Base-by-base conservation (phyloP, 2,329 filamentous ascomycete species). In the Exophiala xenobiotica region DNA sequence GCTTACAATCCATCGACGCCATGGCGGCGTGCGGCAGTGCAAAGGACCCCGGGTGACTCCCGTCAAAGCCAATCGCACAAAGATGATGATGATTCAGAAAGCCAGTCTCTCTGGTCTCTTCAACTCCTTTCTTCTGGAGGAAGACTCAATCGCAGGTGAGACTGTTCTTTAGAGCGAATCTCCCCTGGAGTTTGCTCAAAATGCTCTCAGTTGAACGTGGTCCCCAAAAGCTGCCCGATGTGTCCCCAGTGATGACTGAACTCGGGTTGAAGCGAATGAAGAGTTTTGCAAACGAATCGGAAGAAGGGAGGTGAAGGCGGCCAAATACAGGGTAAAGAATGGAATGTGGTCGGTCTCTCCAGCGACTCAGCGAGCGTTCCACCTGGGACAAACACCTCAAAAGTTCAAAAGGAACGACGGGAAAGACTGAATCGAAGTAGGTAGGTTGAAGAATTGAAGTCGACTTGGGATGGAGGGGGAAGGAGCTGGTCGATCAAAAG, bases 281-380 rank as follows among this genome's bases (percentile, higher is more conserved):
- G 45, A 18, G 37, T n/a, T 49, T 40, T 39, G 47, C 41, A 31
- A 37, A 40, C n/a, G 39, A 31, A 37, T 27, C 6, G 29, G 29
- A 29, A 51, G 24, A 20, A 19, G 22, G 29, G 44, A 35, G 31
- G 3, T 35, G 31, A 14, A 35, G 18, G 31, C 3, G n/a, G 31
- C 49, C 45, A 38, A 51, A 52, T 54, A 29, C 43, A 54, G 53
- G 46, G 33, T 18, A 56, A 56, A 45, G 56, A 56, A 56, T 59
- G 50, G 53, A 48, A 23, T 22, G 4, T n/a, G 19, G 38, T 23
- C 7, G 38, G 38, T 20, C 18, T 40, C 38, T 40, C 19, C 38
- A 40, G 38, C 38, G 38, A 40, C 38, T 24, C 18, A 23, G 14
- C 22, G 11, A 40, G 38, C 18, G 38, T 40, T 40, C 11, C 40